Base-by-base conservation (phyloP, 495 filamentous ascomycete genomes). In the Echria macrotheca region DNA sequence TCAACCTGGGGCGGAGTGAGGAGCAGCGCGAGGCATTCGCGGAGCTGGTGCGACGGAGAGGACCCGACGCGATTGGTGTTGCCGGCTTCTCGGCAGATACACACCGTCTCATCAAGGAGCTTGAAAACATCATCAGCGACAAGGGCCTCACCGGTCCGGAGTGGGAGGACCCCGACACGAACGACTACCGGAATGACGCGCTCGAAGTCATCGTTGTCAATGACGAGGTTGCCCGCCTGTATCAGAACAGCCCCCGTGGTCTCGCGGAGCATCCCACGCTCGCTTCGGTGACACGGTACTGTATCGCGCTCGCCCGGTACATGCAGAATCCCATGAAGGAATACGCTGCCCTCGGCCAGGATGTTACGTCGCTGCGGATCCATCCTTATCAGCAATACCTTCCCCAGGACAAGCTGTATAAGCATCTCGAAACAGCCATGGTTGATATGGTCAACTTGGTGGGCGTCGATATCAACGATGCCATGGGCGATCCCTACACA, bases 401-500 rank as follows among this genome's bases (percentile, higher is more conserved):
- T 6, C 81, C 89, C 0, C 83, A 86, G 43, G 91, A 96, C 2
- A 86, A 94, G 64, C 72, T 97, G 4, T 65, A 85, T 37, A 88
- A 86, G 63, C 79, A 89, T 47, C 77, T 98, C 17, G 93, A 97
- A 56, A 93, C 87, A 1, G 88, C 90, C 15, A 84, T 98, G 78
- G 91, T 97, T 4, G 94, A 98, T 59, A 95, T 95, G 82, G 93
- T 98, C 56, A 98, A 98, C 63, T 77, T 98, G 8, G 86, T 88
- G 46, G 93, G 93, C 50, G 90, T 98, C 17, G 86, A 96, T 53
- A 82, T 97, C 59, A 95, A 96, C 57, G 90, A 95, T 44, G 90
- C 93, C 8, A 81, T 94, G 25, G 73, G 69, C 19, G 85, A 95
- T 58, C 60, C 76, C 1, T 85, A 89, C 57, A 84, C 84, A 4